Percentiles rank a stretch among this genome's conserved stretches.
phyloP scores from a whole-genome alignment of 805 yeast genomes.

The Nakazawaea sp. region DNA sequence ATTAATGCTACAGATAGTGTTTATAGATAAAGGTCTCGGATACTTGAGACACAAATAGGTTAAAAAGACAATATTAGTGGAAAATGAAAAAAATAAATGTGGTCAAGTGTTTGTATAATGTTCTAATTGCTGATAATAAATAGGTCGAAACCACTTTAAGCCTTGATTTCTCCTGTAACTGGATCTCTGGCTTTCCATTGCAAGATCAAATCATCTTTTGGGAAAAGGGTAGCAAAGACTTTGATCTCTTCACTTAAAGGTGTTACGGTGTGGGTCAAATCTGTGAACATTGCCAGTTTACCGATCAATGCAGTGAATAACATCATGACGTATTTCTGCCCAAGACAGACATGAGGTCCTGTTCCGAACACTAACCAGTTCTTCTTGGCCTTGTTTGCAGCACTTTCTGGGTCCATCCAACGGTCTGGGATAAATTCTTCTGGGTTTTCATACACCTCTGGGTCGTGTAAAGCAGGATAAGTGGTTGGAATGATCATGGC shows the following conservation, averaged over 20 bases:
- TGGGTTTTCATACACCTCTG: conserved; percentile 92
- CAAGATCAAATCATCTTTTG: conserved; percentile 87
- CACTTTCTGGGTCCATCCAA: conserved; percentile 72
- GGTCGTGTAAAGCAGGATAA: conserved; percentile 95
- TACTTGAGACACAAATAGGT: too few relatives aligned
- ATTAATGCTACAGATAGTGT: neutral
- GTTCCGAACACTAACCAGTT: conserved; percentile 97
- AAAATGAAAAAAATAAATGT: too few relatives aligned
- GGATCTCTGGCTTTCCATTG: conserved; percentile 67
- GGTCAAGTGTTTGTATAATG: too few relatives aligned
- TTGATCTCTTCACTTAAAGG: conserved; percentile 84
- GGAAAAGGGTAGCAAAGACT: conserved; percentile 97
- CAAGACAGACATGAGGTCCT: conserved; percentile 95
- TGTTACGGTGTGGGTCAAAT: conserved; percentile 79
- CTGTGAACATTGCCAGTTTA: conserved; percentile 75
- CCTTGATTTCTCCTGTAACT: conserved; percentile 14
- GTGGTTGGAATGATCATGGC: conserved; percentile 94
- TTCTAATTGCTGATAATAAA: too few relatives aligned
- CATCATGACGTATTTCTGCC: conserved; percentile 90
- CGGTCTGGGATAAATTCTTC: conserved; percentile 94
- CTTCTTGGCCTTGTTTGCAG: conserved; percentile 69
- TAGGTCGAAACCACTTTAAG: too few relatives aligned
- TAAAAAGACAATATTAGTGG: too few relatives aligned
- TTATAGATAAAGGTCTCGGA: neutral
- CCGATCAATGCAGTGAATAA: conserved; percentile 87